Base-by-base conservation (phyloP, 805 yeast species). In the Yarrowia deformans region DNA sequence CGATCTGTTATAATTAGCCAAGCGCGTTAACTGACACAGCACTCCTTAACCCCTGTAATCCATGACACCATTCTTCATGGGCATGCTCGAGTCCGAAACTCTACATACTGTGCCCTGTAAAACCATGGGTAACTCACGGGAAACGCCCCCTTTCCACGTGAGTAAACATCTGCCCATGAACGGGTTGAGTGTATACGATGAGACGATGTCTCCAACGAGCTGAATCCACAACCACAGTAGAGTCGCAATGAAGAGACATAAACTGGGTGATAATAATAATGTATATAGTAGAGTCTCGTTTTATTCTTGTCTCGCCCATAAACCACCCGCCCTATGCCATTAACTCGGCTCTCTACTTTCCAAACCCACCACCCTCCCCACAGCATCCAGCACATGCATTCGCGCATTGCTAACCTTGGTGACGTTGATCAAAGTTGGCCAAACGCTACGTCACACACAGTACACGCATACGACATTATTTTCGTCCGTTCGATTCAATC, bases 401-500 rank as follows among this genome's bases (percentile, higher is more conserved):
- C 34, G 45, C 34, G 45, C 48, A 9, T 56, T 56, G 63, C 63
- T 56, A 56, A 56, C 48, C 63, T 56, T 56, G 16, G 43, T 56
- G 23, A 56, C 60, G 45, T 37, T 56, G 48, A 56, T 56, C 66
- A 60, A 60, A 18, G 66, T 60, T 60, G 52, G 64, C 50, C 52
- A 45, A 58, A 60, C 66, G 50, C 66, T 60, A 60, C 66, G 52
- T 60, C 66, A 60, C 66, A 60, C 66, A 60, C 52, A 43, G 48
- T 60, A 60, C 66, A 43, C 66, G 66, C 50, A 45, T 60, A 43
- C 66, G 42, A 60, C 52, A 45, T 34, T 34, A 43, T 58, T 43
- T 43, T 43, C 52, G 66, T 34, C 52, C 52, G 32, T 34, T 60
- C 66, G 66, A 60, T 9, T 34, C 42, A 19, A 45, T 42, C 35